Evolutionary conservation across 768 basidiomycete species (phyloP).

Genomic region (Cystofilobasidium ferigula): DNA sequence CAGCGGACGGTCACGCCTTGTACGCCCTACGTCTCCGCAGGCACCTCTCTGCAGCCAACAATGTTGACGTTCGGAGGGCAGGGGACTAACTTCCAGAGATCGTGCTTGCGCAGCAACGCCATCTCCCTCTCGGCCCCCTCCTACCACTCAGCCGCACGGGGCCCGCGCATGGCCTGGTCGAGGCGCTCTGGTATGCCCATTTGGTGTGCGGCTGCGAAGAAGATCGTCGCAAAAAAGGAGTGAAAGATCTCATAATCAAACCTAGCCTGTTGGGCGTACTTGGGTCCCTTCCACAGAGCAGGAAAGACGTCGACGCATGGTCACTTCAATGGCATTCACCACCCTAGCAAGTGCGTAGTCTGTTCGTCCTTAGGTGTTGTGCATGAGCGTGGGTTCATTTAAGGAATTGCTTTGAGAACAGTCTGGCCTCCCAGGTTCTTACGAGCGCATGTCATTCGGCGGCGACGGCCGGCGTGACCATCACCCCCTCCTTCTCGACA

Average conservation of each 20-base stretch:
- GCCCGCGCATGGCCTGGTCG: no score
- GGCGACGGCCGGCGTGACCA: no score
- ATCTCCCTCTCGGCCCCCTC: background rate
- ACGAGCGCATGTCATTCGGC: no score
- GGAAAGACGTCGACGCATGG: background rate
- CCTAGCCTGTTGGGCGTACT: no score
- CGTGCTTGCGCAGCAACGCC: background rate
- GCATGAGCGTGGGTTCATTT: background rate
- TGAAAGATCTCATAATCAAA: no score
- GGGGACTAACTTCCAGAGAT: background rate
- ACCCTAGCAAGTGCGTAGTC: background rate
- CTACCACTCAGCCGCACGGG: no score
- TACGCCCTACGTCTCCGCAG: background rate
- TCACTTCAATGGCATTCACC: background rate
- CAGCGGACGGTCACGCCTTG: background rate
- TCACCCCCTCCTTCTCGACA: no score
- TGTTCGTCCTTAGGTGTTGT: no score
- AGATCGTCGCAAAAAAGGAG: no score
- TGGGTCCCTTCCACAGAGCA: background rate
- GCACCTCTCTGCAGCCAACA: slow-evolving; percentile 3
- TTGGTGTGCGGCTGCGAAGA: no score
- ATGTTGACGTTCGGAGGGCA: background rate
- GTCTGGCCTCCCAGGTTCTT: background rate
- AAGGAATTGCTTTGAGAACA: background rate
- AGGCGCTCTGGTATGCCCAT: no score